phyloP scores from a whole-genome alignment of 129 eudicot genomes.

The Chrysanthemum seticuspe region DNA sequence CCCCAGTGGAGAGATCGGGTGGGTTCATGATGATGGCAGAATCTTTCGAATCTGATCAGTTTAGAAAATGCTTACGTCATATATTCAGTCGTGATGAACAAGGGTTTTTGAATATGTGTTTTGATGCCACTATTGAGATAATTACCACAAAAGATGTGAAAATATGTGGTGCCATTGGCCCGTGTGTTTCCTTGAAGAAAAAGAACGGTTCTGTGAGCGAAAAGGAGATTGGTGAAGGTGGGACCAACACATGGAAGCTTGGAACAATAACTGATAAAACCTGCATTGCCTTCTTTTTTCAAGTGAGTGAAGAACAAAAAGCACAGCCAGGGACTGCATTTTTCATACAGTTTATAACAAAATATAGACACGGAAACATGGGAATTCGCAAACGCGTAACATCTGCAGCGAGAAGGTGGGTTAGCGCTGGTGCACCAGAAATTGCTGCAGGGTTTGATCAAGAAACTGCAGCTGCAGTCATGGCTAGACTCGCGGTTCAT shows the following conservation, averaged over 20 bases:
- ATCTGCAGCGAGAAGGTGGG: slow-evolving; percentile 95
- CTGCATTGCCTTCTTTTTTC: slow-evolving; percentile 85
- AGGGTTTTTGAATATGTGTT: slow-evolving; percentile 78
- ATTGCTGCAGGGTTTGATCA: slow-evolving; percentile 91
- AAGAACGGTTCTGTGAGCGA: slow-evolving; percentile 64
- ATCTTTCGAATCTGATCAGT: slow-evolving; percentile 83
- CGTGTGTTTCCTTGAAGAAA: slow-evolving; percentile 67
- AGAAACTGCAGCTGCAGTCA: slow-evolving; percentile 86
- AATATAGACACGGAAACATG: slow-evolving; percentile 63
- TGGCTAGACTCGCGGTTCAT: slow-evolving; percentile 82
- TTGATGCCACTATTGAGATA: slow-evolving; percentile 82
- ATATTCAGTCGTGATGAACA: slow-evolving; percentile 58
- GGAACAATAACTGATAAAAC: slow-evolving; percentile 72
- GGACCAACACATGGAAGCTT: slow-evolving; percentile 82
- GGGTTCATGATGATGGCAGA: slow-evolving; percentile 85
- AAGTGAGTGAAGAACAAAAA: slow-evolving; percentile 60
- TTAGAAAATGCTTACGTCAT: slow-evolving; percentile 69
- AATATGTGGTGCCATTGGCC: slow-evolving; percentile 87
- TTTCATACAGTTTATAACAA: slow-evolving; percentile 86
- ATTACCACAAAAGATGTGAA: slow-evolving; percentile 81
- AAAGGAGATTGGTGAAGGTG: slow-evolving; percentile 75
- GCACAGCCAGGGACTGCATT: slow-evolving; percentile 75
- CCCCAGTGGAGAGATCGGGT: slow-evolving; percentile 75
- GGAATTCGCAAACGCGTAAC: slow-evolving; percentile 85
- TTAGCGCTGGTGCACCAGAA: slow-evolving; percentile 61